Evolutionary conservation across 768 basidiomycete species (phyloP).

Genomic region (Pulveroboletus frians): DNA sequence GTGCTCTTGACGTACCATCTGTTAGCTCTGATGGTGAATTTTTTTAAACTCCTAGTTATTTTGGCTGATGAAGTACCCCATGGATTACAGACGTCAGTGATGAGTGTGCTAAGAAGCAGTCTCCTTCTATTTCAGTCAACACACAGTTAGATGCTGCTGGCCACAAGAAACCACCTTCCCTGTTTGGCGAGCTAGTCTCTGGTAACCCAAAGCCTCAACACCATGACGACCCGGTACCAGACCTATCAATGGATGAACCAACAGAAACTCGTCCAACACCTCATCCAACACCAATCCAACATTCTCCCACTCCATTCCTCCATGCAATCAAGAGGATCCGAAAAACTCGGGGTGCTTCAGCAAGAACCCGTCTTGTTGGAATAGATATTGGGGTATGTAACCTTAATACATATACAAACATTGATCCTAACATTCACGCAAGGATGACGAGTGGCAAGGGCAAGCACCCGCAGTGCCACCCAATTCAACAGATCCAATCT

Average conservation of each 20-base stretch:
- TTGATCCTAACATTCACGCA: background rate
- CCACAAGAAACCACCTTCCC: too few species aligned
- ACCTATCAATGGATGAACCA: background rate
- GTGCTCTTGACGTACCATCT: too few species aligned
- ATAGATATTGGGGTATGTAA: background rate
- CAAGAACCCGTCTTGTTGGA: background rate
- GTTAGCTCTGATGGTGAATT: too few species aligned
- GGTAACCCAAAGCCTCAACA: too few species aligned
- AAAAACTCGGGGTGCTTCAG: background rate
- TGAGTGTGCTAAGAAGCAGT: too few species aligned
- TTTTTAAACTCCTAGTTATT: too few species aligned
- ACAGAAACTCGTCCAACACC: background rate
- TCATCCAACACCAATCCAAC: background rate
- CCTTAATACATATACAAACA: background rate
- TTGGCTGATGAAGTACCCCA: too few species aligned
- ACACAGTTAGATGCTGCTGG: too few species aligned
- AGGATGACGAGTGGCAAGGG: background rate
- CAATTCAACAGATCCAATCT: background rate
- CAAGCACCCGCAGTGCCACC: background rate
- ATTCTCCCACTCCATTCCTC: background rate
- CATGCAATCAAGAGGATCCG: background rate
- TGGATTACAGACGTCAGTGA: too few species aligned
- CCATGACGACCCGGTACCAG: background rate
- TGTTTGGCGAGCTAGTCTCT: too few species aligned
- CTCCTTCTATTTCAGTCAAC: too few species aligned